Base-by-base conservation (phyloP, 371 early-diverging fungal species). In the Dichotomocladium elegans region DNA sequence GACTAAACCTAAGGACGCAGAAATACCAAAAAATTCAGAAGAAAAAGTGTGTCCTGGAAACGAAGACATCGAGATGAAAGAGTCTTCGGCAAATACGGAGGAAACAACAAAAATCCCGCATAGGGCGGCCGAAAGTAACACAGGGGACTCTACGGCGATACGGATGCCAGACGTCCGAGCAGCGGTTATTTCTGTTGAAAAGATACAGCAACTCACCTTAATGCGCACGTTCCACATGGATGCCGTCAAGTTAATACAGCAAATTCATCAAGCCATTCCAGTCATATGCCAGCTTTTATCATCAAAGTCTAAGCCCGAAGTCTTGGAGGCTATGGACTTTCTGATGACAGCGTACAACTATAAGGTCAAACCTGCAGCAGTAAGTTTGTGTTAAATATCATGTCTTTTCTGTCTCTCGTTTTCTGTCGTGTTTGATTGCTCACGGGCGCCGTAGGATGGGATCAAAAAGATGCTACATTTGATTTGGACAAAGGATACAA, bases 381-480 rank as follows among this genome's bases (percentile, higher is more conserved):
- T 86, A 77, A 65, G 79, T 50, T 0, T 7, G n/a, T n/a, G n/a
- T n/a, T n/a, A n/a, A n/a, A n/a, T n/a, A n/a, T n/a, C n/a, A n/a
- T n/a, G n/a, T n/a, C n/a, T n/a, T n/a, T n/a, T n/a, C n/a, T n/a
- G n/a, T n/a, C n/a, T n/a, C n/a, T n/a, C n/a, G n/a, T n/a, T n/a
- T n/a, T n/a, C n/a, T n/a, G n/a, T n/a, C n/a, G n/a, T n/a, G n/a
- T n/a, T n/a, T n/a, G n/a, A n/a, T n/a, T n/a, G n/a, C n/a, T n/a
- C n/a, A n/a, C n/a, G n/a, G n/a, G n/a, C n/a, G n/a, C n/a, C n/a
- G 22, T 66, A 88, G 80, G 88, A 82, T 9, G 99, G 96, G 12
- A 86, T 97, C 48, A 80, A 84, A 43, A 86, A 83, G 50, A 98
- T 98, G 97, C 81, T 94, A 22, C 97, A 96, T 64, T 84, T 96